Conservation (phyloP, 2,329 filamentous ascomycete genomes). For the Grosmannia serpens region DNA sequence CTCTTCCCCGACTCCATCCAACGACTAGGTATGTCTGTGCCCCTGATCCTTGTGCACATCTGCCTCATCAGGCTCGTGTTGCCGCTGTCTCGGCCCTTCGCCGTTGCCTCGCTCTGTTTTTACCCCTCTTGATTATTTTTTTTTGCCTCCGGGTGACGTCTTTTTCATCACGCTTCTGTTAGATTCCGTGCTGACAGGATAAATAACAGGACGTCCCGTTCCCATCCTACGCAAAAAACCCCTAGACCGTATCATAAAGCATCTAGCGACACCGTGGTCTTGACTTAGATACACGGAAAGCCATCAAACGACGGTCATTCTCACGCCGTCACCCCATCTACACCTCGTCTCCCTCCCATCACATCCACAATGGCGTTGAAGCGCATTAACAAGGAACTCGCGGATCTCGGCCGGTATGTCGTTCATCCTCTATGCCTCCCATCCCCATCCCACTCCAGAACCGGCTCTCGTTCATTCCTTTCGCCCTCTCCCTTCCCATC, state of each 20-base stretch:
- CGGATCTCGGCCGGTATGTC: conserved; percentile 72
- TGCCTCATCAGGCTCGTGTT: not conserved
- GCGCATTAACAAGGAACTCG: conserved; percentile 90
- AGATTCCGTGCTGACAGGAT: conserved; percentile 4
- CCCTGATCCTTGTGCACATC: not conserved
- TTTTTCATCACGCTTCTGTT: conserved; percentile 1
- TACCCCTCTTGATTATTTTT: not conserved
- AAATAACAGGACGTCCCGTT: not conserved
- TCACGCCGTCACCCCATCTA: not conserved
- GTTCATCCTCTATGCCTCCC: not conserved
- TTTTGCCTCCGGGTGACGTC: not conserved
- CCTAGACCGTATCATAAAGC: not conserved
- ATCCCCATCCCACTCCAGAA: not conserved
- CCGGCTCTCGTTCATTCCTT: not conserved
- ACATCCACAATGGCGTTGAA: conserved; percentile 66
- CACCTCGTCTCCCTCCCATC: conserved; percentile 2
- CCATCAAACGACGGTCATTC: not conserved
- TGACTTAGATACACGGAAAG: not conserved
- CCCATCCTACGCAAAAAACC: not conserved
- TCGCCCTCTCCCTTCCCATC: too few relatives aligned
- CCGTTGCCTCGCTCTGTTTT: not conserved
- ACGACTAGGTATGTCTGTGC: not conserved
- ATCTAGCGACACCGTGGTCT: not conserved
- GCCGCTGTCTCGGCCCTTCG: not conserved
- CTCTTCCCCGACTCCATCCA: not conserved